These are phyloP conservation scores for Trametes versicolor DNA, from an alignment of 1,284 basidiomycete species.

Conservation along the genomic window DNA sequence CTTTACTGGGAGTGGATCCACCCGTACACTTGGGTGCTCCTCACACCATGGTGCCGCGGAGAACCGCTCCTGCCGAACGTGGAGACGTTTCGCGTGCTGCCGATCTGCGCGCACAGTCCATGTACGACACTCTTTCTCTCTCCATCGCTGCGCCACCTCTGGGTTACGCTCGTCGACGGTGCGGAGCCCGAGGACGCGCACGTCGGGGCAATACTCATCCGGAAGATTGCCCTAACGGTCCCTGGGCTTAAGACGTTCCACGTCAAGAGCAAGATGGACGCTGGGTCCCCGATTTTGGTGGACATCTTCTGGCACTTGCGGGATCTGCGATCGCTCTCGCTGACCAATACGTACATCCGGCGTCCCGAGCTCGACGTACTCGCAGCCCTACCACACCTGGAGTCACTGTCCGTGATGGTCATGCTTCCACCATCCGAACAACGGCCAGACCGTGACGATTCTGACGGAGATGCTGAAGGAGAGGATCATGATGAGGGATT, in stretches of 20 bases:
- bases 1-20: background rate
- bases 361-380: background rate
- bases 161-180: background rate
- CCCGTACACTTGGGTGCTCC: slow-evolving; percentile 4
- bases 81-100: background rate
- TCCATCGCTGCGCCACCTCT: background rate
- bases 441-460: background rate
- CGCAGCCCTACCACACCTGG: background rate
- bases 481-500: background rate
- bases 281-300: background rate
- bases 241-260: background rate
- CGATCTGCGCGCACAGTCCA: background rate
- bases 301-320: background rate
- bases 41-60: slow-evolving; percentile 1
- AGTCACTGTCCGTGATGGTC: background rate
- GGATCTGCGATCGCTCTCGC: background rate
- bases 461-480: background rate
- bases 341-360: background rate
- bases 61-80: slow-evolving; percentile 7
- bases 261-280: background rate
- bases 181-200: background rate
- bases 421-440: background rate
- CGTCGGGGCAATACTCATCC: background rate
- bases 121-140: background rate
- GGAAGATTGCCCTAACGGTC: background rate